phyloP scores from a whole-genome alignment of 345 rosid genomes.

The Eucalyptus cloeziana region DNA sequence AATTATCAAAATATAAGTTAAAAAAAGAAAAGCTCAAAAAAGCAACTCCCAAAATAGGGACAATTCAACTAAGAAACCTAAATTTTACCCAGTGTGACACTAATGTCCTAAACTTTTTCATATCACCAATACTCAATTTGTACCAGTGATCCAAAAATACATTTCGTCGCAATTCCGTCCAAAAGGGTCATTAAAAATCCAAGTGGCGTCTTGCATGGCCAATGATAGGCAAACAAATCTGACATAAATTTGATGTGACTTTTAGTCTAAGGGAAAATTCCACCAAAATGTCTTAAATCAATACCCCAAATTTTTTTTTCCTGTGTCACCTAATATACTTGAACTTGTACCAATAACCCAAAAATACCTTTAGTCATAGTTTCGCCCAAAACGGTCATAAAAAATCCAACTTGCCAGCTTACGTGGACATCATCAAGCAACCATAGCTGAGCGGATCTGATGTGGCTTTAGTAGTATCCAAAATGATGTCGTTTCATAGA shows the following conservation, averaged over 20 bases:
- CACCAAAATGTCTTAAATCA: background rate
- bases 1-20: no score
- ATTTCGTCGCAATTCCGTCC: background rate
- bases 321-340: background rate
- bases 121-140: no score
- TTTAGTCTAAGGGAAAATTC: no score
- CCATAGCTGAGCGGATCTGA: background rate
- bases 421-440: rapidly evolving
- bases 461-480: background rate
- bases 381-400: background rate
- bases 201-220: background rate
- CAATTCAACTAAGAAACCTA: background rate
- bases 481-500: no score
- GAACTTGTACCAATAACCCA: background rate
- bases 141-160: background rate
- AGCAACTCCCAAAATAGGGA: no score
- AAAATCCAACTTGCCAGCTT: no score
- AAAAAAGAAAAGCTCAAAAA: no score
- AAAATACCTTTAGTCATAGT: background rate
- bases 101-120: background rate
- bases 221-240: background rate
- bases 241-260: background rate
- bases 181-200: background rate
- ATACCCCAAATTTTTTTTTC: background rate
- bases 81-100: rapidly evolving